phyloP scores from a whole-genome alignment of 208 protist species.

The Histomonas meleagridis region DNA sequence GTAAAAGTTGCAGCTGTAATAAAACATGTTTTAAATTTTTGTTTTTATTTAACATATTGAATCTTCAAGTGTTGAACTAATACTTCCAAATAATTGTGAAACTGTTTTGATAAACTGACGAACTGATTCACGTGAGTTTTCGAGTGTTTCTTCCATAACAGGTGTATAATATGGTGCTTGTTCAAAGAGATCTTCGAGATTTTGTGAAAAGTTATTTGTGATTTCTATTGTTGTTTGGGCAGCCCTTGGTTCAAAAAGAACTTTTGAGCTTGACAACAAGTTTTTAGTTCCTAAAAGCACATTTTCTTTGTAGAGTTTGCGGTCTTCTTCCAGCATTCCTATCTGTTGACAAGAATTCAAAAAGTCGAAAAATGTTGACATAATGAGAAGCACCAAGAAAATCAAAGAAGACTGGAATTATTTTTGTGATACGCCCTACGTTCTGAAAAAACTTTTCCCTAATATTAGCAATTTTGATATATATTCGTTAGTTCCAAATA shows the following conservation, averaged over 20 bases:
- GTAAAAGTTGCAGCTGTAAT: no score
- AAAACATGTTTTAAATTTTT: no score
- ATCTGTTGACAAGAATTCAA: no score
- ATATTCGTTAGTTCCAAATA: no score
- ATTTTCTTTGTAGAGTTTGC: neutral
- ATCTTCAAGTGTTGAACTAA: neutral
- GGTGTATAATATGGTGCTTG: neutral
- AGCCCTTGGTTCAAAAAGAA: neutral
- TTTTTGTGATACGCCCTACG: no score
- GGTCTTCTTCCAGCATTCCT: no score
- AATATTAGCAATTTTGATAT: no score
- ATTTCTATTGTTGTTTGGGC: neutral
- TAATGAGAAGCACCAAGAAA: no score
- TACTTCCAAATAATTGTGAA: conserved; percentile 18
- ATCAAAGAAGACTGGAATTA: no score
- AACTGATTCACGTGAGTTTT: neutral
- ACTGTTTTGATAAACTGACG: conserved; percentile 1
- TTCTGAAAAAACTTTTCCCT: no score
- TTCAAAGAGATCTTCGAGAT: neutral
- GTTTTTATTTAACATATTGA: no score
- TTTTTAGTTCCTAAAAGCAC: neutral
- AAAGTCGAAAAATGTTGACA: no score
- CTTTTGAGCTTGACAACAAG: neutral
- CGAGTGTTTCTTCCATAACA: neutral
- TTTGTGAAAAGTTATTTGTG: neutral